Evolutionary conservation across 495 filamentous ascomycete species (phyloP), one percentile per base, ranked within the genome.

Genomic region (Trichoderma erinaceum): DNA sequence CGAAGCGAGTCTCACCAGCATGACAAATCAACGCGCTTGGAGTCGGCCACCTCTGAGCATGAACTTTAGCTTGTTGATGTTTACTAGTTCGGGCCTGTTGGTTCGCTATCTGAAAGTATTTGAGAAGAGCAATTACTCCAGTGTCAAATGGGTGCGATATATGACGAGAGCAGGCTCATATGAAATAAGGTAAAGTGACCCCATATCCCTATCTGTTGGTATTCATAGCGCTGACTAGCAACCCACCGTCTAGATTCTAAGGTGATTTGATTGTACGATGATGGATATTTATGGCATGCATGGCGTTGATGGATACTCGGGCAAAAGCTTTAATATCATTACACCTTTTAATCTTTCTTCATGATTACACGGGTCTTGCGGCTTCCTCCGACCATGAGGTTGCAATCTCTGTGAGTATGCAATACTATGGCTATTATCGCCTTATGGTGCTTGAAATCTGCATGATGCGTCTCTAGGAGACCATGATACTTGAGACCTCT

Each of bases 1-100:
- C 15, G 96, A 99, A 76, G 96, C 96, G 69, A 90, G 88, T 67
- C 81, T 99, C 73, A 96, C 92, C 18, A 89, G 89, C 73, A 99
- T 97, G 94, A 98, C 96, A 64, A 95, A 97, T 72, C 96, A 99
- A 80, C 97, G 97, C 77, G 90, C 93, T 38, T 99, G 96, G 96
- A 93, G 90, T 71, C 84, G 96, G 63, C 96, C 96, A 68, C 96
- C 96, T 41, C 80, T 99, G 69, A 96, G 88, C 73, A 78, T 99
- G 77, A 94, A 83, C 76, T 99, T 99, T 74, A 92, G 88, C 67
- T 77, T 99, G 72, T 81, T 99, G 72, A 99, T 99, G 96, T 99
- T 99, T 78, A 99, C 96, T 44, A 93, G 90, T 73, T 92, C 88
- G 1, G 96, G 95, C 18, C 77, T 99, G 72, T 75, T 99, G 70